A percentile compares a stretch with the other conserved stretches of the same genome.
Evolutionary conservation across 1,139 yeast species (phyloP).

Genomic region (Magnusiomyces tetraspermus): DNA sequence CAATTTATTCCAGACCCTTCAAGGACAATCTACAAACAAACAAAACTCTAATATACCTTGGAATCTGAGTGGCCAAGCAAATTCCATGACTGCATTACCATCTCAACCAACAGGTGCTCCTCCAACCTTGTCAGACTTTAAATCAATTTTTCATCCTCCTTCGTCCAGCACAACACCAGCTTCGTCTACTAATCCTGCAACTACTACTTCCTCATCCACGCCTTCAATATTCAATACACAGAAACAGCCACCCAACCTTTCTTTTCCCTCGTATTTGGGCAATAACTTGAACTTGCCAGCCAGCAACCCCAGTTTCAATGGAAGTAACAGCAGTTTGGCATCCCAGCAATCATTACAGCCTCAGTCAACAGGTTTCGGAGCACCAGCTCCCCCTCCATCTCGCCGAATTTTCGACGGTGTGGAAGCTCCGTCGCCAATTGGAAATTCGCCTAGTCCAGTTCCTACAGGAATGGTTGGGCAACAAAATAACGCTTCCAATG

Average conservation of each 20-base stretch:
- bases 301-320: not conserved
- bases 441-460: not conserved
- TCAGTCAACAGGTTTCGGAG: not conserved
- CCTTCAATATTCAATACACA: not conserved
- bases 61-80: not conserved
- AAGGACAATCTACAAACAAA: not conserved
- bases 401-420: not conserved
- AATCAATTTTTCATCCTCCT: constrained; percentile 4
- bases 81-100: not conserved
- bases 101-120: not conserved
- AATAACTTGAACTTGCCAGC: not conserved
- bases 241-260: not conserved
- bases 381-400: not conserved
- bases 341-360: not conserved
- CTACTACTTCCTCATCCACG: not conserved
- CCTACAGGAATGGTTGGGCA: not conserved
- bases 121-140: constrained; percentile 1
- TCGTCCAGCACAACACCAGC: not conserved
- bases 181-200: not conserved
- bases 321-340: not conserved
- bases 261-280: not conserved
- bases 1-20: not conserved
- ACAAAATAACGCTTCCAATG: not conserved
- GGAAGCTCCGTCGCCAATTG: not conserved
- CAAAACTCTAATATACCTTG: not conserved